A percentile compares a stretch with the other conserved stretches of the same genome.
phyloP scores from a whole-genome alignment of 2,329 filamentous ascomycete genomes.

The Thielaviopsis punctulata region DNA sequence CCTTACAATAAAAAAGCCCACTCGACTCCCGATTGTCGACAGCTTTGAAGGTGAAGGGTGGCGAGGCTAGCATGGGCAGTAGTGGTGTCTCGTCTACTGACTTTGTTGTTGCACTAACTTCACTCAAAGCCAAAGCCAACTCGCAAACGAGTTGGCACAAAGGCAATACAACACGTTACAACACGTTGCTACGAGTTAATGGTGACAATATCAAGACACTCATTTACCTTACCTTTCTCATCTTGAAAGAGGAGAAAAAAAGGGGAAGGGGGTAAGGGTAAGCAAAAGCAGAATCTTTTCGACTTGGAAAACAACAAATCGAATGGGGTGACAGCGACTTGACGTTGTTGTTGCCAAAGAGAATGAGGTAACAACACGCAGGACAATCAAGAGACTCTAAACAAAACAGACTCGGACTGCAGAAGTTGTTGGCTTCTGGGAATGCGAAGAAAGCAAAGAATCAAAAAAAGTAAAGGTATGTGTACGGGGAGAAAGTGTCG shows the following conservation, averaged over 20 bases:
- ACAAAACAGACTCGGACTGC: too few relatives aligned
- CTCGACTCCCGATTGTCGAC: background rate
- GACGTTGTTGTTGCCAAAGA: too few relatives aligned
- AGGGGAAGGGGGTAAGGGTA: too few relatives aligned
- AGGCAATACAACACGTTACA: too few relatives aligned
- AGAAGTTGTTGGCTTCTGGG: too few relatives aligned
- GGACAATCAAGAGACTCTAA: too few relatives aligned
- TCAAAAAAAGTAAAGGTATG: background rate
- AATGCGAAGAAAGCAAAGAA: too few relatives aligned
- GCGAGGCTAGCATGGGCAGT: background rate
- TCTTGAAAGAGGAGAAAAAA: background rate
- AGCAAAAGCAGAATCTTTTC: too few relatives aligned
- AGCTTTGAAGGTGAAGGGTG: background rate
- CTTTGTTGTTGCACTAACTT: background rate
- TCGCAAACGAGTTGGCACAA: background rate
- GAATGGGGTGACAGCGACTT: too few relatives aligned
- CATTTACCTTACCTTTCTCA: background rate
- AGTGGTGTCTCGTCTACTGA: background rate
- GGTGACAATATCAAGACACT: background rate
- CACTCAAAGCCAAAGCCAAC: background rate
- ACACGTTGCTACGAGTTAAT: background rate
- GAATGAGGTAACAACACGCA: too few relatives aligned
- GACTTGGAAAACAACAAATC: too few relatives aligned
- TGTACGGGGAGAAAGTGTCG: background rate
- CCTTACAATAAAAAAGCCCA: background rate